Conservation (phyloP, 2,329 filamentous ascomycete genomes). For the Penicillium sp. region DNA sequence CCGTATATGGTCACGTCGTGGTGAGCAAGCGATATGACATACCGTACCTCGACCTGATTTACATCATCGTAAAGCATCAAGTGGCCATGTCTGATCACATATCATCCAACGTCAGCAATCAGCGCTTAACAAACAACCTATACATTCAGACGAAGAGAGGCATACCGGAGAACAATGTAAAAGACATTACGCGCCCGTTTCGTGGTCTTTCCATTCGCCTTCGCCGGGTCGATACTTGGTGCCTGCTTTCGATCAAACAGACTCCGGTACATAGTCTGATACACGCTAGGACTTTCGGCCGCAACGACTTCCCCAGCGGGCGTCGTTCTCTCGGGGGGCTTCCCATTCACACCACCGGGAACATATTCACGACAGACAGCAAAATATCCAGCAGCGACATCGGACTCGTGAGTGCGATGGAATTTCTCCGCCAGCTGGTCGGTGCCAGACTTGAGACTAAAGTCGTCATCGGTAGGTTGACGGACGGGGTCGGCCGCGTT, state of each 20-base stretch:
- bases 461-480: conserved; percentile 64
- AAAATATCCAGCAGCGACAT: conserved; percentile 88
- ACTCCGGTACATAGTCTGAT: conserved; percentile 96
- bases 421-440: conserved; percentile 61
- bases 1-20: conserved; percentile 80
- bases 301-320: conserved; percentile 76
- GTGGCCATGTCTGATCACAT: conserved; percentile 71
- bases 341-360: conserved; percentile 86
- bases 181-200: conserved; percentile 81
- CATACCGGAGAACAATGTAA: conserved; percentile 82
- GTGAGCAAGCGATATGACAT: conserved; percentile 89
- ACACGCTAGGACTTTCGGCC: conserved; percentile 85
- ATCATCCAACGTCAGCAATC: conserved; percentile 17
- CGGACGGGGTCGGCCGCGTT: conserved; percentile 40
- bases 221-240: conserved; percentile 55
- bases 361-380: conserved; percentile 93
- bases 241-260: conserved; percentile 80
- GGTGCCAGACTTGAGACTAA: conserved; percentile 62
- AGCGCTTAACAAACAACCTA: neutral
- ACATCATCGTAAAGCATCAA: conserved; percentile 97
- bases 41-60: conserved; percentile 90
- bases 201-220: conserved; percentile 48
- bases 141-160: conserved; percentile 12
- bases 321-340: conserved; percentile 81
- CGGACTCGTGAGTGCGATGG: conserved; percentile 63